Percentiles rank a stretch among this genome's conserved stretches.
These are phyloP conservation scores for Phytopythium boreale DNA, from an alignment of 352 stramenopile genomes.

Conservation along the genomic window DNA sequence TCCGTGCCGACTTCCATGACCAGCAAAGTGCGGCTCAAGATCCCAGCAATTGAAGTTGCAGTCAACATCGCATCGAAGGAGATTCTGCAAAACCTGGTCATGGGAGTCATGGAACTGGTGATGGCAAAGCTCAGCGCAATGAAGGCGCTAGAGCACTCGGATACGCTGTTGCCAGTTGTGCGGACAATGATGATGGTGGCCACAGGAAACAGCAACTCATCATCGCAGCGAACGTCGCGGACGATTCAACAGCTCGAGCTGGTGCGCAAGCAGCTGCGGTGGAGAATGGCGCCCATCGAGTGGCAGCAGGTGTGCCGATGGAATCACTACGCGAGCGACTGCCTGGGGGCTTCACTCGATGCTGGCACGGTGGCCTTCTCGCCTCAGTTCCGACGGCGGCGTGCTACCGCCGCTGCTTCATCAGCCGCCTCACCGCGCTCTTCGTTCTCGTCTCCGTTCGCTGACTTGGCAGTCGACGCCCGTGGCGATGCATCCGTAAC, in stretches of 20 bases:
- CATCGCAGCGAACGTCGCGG: neutral
- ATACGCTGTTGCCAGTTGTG: conserved; percentile 1
- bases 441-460: neutral
- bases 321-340: conserved; percentile 50
- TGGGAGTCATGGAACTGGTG: conserved; percentile 30
- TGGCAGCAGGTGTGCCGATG: conserved; percentile 57
- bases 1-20: neutral
- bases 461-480: neutral
- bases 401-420: conserved; percentile 3
- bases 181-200: neutral
- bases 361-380: conserved; percentile 23
- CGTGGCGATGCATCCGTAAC: neutral
- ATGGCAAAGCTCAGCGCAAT: conserved; percentile 43
- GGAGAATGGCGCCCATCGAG: conserved; percentile 55
- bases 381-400: conserved; percentile 30
- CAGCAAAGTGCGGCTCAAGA: conserved; percentile 53
- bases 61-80: conserved; percentile 51
- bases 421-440: conserved; percentile 11
- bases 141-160: conserved; percentile 31
- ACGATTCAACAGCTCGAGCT: conserved; percentile 41
- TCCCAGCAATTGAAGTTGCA: conserved; percentile 51
- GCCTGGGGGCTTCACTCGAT: conserved; percentile 11
- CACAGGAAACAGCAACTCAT: conserved; percentile 8
- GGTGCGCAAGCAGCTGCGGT: conserved; percentile 52
- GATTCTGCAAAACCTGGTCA: conserved; percentile 56